Evolutionary conservation across 2,329 filamentous ascomycete genomes (phyloP).

Genomic region (Neofusicoccum kwambonambiense): DNA sequence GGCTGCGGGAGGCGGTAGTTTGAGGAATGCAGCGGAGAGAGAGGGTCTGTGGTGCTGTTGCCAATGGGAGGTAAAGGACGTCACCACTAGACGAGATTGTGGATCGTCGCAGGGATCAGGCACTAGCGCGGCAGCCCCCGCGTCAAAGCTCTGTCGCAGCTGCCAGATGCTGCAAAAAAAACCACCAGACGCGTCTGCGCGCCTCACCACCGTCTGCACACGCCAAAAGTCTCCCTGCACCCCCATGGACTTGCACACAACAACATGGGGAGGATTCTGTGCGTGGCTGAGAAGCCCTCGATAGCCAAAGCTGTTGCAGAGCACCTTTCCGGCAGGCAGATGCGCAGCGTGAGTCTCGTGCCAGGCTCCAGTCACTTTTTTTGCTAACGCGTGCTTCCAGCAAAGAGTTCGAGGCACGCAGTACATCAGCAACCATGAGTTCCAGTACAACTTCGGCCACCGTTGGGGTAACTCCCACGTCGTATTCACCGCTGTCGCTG

Average conservation of each 20-base stretch:
- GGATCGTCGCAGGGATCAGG: slow-evolving; percentile 12
- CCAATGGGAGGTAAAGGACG: not conserved
- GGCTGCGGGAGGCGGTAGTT: not conserved
- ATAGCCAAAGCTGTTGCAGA: slow-evolving; percentile 92
- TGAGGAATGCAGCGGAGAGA: not conserved
- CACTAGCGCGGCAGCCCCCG: not conserved
- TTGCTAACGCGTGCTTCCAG: slow-evolving; percentile 44
- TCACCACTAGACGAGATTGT: slow-evolving; percentile 8
- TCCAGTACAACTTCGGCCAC: slow-evolving; percentile 80
- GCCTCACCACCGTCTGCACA: not conserved
- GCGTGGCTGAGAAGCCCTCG: slow-evolving; percentile 85
- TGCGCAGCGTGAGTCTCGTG: not conserved
- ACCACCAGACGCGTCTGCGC: not conserved
- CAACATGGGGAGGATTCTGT: slow-evolving; percentile 60
- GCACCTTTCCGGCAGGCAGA: slow-evolving; percentile 71
- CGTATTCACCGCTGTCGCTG: slow-evolving; percentile 89
- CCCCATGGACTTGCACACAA: not conserved
- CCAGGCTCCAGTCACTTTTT: not conserved
- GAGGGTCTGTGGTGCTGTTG: not conserved
- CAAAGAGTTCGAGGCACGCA: slow-evolving; percentile 64
- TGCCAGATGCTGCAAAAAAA: slow-evolving; percentile 11
- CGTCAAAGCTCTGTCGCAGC: slow-evolving; percentile 3
- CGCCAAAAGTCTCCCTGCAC: not conserved
- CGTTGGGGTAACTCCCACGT: slow-evolving; percentile 80
- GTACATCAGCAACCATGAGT: slow-evolving; percentile 93